phyloP scores from a whole-genome alignment of 2,329 filamentous ascomycete genomes.

The Sporothrix dimorphospora region DNA sequence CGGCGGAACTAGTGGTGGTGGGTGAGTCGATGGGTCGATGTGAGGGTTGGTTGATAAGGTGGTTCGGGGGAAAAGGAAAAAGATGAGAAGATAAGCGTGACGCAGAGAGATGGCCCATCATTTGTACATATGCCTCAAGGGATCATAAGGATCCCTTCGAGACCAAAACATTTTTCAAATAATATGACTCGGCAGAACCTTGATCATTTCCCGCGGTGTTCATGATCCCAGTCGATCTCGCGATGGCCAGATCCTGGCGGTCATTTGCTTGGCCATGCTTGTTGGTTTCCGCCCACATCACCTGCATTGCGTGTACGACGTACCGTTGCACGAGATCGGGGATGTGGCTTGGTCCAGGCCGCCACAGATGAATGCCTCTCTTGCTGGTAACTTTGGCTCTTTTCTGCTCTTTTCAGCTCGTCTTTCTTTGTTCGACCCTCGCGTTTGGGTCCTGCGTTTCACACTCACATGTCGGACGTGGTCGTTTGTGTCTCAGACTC shows the following conservation, averaged over 20 bases:
- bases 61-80: neutral
- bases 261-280: neutral
- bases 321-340: slow-evolving; percentile 2
- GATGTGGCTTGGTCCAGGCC: slow-evolving; percentile 1
- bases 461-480: neutral
- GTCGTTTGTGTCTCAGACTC: slow-evolving; percentile 15
- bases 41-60: neutral
- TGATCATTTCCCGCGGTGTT: neutral
- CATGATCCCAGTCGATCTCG: neutral
- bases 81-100: neutral
- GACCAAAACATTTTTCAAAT: neutral
- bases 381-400: neutral
- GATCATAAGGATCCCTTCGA: neutral
- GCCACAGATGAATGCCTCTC: neutral
- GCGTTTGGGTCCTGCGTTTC: slow-evolving; percentile 13
- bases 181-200: neutral
- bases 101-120: neutral
- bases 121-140: slow-evolving; percentile 3
- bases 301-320: slow-evolving; percentile 4
- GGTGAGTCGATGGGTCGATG: neutral
- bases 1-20: neutral
- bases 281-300: neutral
- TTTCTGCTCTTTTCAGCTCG: neutral
- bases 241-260: neutral
- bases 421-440: neutral